These are phyloP conservation scores for Collybia nuda DNA, from an alignment of 768 basidiomycete species.

Conservation along the genomic window DNA sequence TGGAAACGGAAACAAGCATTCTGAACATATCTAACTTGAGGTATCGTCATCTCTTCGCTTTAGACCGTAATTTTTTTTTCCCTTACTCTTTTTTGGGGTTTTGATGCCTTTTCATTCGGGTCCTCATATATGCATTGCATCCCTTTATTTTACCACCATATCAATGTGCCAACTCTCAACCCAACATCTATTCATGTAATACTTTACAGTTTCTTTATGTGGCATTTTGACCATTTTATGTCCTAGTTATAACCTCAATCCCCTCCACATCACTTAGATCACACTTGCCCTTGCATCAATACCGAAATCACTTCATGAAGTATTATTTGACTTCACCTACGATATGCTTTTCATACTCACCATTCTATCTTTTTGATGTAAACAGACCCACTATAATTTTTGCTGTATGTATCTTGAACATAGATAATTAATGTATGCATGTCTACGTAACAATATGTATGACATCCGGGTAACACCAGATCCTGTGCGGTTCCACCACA, in stretches of 20 bases:
- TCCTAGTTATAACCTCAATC: constrained; percentile 1
- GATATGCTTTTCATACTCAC: too few relatives aligned
- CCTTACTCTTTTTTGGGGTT: constrained; percentile 2
- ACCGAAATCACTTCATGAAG: background rate
- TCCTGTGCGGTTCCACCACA: background rate
- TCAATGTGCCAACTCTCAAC: background rate
- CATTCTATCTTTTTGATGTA: too few relatives aligned
- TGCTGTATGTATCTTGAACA: constrained; percentile 13
- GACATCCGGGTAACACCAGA: background rate
- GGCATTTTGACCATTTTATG: constrained; percentile 1
- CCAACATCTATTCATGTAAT: constrained; percentile 11
- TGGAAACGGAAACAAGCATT: background rate
- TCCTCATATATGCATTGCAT: constrained; percentile 3
- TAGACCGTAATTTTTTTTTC: background rate
- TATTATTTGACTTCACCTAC: background rate
- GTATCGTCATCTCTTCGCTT: background rate
- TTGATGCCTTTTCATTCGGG: constrained; percentile 4
- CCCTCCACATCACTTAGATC: background rate
- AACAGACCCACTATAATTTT: too few relatives aligned
- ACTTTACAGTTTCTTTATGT: constrained; percentile 1
- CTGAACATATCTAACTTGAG: background rate
- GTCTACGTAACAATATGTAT: constrained; percentile 5
- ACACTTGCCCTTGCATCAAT: constrained; percentile 10
- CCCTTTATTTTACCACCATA: constrained; percentile 1
- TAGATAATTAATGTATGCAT: constrained; percentile 15